Base-by-base conservation (phyloP, 2,329 filamentous ascomycete species). In the Cordyceps farinosa region DNA sequence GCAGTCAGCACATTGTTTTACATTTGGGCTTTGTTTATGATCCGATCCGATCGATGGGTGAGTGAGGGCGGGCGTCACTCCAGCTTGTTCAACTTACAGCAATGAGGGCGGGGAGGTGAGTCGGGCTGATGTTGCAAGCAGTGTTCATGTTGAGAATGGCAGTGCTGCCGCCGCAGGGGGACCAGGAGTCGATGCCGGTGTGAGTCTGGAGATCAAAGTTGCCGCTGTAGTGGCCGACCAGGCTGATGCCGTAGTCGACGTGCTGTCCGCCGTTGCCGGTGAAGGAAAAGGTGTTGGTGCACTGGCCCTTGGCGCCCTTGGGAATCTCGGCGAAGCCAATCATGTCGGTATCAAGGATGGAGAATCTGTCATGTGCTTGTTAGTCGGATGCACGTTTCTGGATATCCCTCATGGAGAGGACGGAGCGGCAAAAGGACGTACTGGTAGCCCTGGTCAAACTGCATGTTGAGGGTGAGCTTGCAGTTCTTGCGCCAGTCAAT, bases 71-170 rank as follows among this genome's bases (percentile, higher is more conserved):
- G 30, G 38, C 29, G 17, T 10, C 29, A 48, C 44, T 1, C n/a
- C 34, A 27, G 5, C 22, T 22, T 42, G 27, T 27, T 22, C 27
- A 22, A 53, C 69, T 66, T 67, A 70, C 69, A 45, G 69, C 69
- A 65, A 71, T 71, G 32, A 70, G 65, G 29, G 69, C 69, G 1
- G 66, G 66, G 2, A 67, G 65, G 17, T 63, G 29, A 1, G 69
- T 70, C 5, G 69, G 69, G 13, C 48, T 62, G 11, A 71, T 66
- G 64, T 64, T 65, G 66, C 68, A 70, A 40, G 69, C 68, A 7
- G 69, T 70, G 64, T 71, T 71, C 68, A 71, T 69, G 66, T 71
- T 71, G 38, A 71, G 65, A 58, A 71, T 71, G 8, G 69, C 69
- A 5, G 68, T 70, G 66, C 67, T 68, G 60, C 69, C 69, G 38